Base-by-base conservation (phyloP, 2,329 filamentous ascomycete genomes). In the Thielaviopsis punctulata region DNA sequence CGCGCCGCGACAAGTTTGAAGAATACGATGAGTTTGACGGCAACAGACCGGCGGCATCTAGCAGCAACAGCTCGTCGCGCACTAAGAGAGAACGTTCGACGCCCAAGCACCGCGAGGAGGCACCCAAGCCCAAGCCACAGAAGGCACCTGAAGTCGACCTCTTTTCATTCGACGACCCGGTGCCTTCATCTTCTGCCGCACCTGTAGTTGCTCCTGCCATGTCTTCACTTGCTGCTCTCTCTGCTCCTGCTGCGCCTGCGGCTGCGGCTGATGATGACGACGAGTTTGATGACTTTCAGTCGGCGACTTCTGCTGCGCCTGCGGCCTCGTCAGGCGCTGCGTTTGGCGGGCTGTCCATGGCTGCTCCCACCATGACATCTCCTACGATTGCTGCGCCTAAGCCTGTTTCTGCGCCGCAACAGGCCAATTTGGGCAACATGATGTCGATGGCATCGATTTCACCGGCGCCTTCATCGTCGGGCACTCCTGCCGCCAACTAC, bases 1-100 rank as follows among this genome's bases (percentile, higher is more conserved):
- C 71, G 59, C 70, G 81, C 54, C 71, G 74, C 52, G 88, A 93
- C 58, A 78, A 82, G 58, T 98, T 95, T 60, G 90, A 96, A 60
- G 92, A 95, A 66, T 98, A 98, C 62, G 89, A 98, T 63, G 92
- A 98, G 66, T 90, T 83, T 61, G 90, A 96, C 52, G 92, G 95
- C 61, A 86, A 75, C 41, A 68, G 65, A 1, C 60, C 64, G 49
- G 69, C 76, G 54, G 67, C 77, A 22, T 69, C 70, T 30, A 77
- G 72, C 62, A 68, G 72, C 57, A 68, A 72, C 57, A 39, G 22
- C 21, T 22, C 48, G 12, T 50, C 48, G 19, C 21, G 43, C 7
- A n/a, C 52, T 25, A 53, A 53, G 47, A 27, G 23, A 5, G 66
- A 67, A 51, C 57, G 59, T 2, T 49, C 61, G 39, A 56, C 62